Evolutionary conservation across 768 basidiomycete genomes (phyloP).

Genomic region (Calocybe gangraenosa): DNA sequence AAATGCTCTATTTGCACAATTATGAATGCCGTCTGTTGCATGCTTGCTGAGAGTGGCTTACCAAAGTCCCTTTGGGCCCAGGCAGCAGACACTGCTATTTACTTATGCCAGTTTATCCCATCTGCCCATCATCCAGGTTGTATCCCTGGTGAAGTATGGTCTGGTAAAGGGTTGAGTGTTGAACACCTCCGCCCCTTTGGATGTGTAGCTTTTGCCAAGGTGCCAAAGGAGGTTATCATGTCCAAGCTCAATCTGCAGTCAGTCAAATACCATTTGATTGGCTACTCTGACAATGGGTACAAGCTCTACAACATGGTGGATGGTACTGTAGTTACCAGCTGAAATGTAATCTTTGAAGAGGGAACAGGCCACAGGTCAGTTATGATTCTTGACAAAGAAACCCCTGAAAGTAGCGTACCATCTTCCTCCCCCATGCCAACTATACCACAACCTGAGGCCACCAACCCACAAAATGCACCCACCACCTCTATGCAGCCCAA

Average conservation of each 20-base stretch:
- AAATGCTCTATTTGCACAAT: conserved; percentile 20
- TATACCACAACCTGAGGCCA: too few species aligned
- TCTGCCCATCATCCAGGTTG: not conserved
- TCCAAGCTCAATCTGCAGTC: not conserved
- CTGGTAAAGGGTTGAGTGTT: not conserved
- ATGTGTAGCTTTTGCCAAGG: not conserved
- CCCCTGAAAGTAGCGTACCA: too few species aligned
- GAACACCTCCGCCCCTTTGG: not conserved
- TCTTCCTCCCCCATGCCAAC: too few species aligned
- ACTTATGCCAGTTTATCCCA: conserved; percentile 21
- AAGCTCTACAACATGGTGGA: too few species aligned
- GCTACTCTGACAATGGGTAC: too few species aligned
- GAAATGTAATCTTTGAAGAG: too few species aligned
- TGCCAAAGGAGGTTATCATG: not conserved
- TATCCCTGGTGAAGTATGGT: not conserved
- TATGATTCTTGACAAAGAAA: too few species aligned
- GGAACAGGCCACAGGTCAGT: too few species aligned
- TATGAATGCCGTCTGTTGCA: conserved; percentile 14
- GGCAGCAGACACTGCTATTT: conserved; percentile 17
- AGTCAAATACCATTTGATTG: too few species aligned
- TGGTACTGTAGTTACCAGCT: too few species aligned
- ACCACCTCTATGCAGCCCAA: too few species aligned
- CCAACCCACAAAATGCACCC: too few species aligned
- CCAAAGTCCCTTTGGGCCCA: conserved; percentile 16
- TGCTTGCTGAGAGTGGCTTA: conserved; percentile 16